Percentiles rank a stretch among this genome's conserved stretches.
These are phyloP conservation scores for Xylaria grammica DNA, from an alignment of 495 filamentous ascomycete genomes.

Conservation along the genomic window DNA sequence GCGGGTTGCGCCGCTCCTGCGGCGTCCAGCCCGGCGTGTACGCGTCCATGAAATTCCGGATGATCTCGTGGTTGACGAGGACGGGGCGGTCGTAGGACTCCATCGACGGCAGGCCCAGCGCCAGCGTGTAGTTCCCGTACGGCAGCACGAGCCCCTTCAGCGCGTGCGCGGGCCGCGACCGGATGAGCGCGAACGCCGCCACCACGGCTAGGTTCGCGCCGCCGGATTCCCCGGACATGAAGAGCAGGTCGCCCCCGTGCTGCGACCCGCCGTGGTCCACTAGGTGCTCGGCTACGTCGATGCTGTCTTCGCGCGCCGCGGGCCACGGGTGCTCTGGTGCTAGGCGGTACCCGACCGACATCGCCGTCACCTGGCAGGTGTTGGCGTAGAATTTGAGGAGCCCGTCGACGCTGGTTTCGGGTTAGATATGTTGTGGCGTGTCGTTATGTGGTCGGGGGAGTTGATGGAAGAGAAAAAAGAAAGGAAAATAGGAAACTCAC, in stretches of 20 bases:
- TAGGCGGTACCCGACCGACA: constrained; percentile 64
- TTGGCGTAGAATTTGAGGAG: constrained; percentile 46
- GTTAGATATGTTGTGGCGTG: background rate
- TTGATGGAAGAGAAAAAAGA: background rate
- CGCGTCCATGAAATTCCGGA: background rate
- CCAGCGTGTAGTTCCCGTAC: background rate
- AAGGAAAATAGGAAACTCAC: constrained; percentile 23
- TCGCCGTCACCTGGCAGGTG: constrained; percentile 24
- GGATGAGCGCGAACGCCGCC: background rate
- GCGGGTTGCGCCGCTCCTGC: background rate
- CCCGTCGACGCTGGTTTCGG: constrained; percentile 31
- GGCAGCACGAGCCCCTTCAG: background rate
- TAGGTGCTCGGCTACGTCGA: constrained; percentile 15
- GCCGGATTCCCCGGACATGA: constrained; percentile 1
- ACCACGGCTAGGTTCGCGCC: background rate
- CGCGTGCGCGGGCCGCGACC: background rate
- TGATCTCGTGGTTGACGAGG: background rate
- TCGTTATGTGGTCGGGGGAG: background rate
- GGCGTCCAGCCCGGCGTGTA: background rate
- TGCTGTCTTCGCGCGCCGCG: constrained; percentile 56
- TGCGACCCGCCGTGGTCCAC: background rate
- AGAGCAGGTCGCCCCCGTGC: background rate
- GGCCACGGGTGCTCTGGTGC: constrained; percentile 65
- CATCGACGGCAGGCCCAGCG: background rate
- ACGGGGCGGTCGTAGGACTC: background rate